Conservation (phyloP, 345 rosid species). For the Acer saccharum region DNA sequence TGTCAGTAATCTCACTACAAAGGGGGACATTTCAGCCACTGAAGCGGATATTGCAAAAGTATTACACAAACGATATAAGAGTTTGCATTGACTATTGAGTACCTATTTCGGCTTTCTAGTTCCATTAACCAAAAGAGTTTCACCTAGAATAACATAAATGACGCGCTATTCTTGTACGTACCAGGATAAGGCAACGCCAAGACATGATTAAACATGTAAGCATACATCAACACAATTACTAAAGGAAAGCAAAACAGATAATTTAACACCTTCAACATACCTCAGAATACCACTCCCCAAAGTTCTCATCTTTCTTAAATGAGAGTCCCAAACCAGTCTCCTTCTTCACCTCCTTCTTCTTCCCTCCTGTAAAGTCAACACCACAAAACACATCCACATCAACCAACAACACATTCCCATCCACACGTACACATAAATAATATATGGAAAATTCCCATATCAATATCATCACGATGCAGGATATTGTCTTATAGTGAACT, state of each 20-base stretch:
- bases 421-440: not conserved
- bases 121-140: too few species aligned
- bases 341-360: slow-evolving; percentile 95
- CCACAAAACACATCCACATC: slow-evolving; percentile 1
- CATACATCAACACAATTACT: not conserved
- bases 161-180: not conserved
- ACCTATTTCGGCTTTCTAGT: too few species aligned
- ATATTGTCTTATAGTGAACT: not conserved
- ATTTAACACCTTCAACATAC: slow-evolving; percentile 36
- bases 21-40: too few species aligned
- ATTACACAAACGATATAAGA: too few species aligned
- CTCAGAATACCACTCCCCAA: slow-evolving; percentile 98
- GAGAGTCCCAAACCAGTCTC: slow-evolving; percentile 92
- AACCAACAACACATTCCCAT: not conserved
- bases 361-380: slow-evolving; percentile 35
- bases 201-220: not conserved
- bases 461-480: not conserved
- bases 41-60: too few species aligned
- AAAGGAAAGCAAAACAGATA: not conserved
- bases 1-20: not conserved
- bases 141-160: not conserved
- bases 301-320: slow-evolving; percentile 78
- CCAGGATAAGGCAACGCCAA: not conserved
- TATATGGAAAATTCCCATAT: not conserved
- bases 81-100: too few species aligned